Base-by-base conservation (phyloP, 345 rosid genomes). In the Lagerstroemia speciosa region DNA sequence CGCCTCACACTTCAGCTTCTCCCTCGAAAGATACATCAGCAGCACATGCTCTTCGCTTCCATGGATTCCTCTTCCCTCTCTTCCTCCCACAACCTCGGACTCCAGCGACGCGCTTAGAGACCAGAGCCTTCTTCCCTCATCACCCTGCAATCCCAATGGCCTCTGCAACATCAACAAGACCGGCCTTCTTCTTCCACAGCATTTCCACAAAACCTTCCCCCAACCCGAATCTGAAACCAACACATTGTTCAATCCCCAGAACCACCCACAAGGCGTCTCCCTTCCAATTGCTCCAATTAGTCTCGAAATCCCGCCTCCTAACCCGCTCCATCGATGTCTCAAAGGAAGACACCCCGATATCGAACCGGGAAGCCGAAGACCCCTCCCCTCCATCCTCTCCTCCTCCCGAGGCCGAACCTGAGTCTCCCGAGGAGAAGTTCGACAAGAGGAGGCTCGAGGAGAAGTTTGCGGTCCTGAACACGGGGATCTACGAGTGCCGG, bases 401-500 rank as follows among this genome's bases (percentile, higher is more conserved):
- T 20, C 75, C 70, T 24, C 37, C 5, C 71, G 69, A 48, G 76
- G 71, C 19, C 60, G 64, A 6, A 52, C 64, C 41, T 26, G 66
- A 69, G 1, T 61, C 70, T 26, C 12, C 34, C 2, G 72, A 40
- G 6, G 76, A 64, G 20, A 62, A 53, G 4, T 57, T 84, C 37
- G 87, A 84, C 29, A 71, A 73, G 70, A 72, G 90, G 58, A 83
- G 96, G 64, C 60, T 86, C 62, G 96, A 93, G 36, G 97, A 89
- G 86, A 89, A 91, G 66, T 93, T 93, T 69, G 98, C 97, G 1
- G 93, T 93, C 68, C 65, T 93, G 68, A 93, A 93, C 79, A 93
- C 97, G 6, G 98, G 98, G 8, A 85, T 93, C 62, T 93, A 83
- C 34, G 97, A 93, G 87, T 91, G 98, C 73, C 80, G 93, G 77